Evolutionary conservation across 805 yeast species (phyloP).

Genomic region (Nakazawaea peltata): DNA sequence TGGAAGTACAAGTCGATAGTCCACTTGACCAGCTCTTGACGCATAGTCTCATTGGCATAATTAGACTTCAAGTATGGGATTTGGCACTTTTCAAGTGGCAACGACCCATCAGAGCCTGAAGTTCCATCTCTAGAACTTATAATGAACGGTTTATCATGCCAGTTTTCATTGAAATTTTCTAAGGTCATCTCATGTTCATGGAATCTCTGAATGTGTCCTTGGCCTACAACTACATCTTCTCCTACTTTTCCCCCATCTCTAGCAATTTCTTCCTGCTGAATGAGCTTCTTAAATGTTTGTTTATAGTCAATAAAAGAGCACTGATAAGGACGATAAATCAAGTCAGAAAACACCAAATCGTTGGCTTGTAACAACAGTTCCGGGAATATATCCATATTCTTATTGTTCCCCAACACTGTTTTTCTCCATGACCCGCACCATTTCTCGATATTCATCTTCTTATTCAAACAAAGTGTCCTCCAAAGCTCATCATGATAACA

Average conservation of each 20-base stretch:
- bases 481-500: conserved; percentile 74
- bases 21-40: conserved; percentile 88
- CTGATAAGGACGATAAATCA: conserved; percentile 77
- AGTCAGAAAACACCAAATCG: conserved; percentile 59
- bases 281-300: conserved; percentile 36
- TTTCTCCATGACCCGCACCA: conserved; percentile 86
- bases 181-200: conserved; percentile 33
- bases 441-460: conserved; percentile 17
- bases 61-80: conserved; percentile 32
- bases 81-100: conserved; percentile 60
- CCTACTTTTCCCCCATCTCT: conserved; percentile 13
- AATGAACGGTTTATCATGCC: conserved; percentile 60
- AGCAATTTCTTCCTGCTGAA: conserved; percentile 26
- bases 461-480: conserved; percentile 48
- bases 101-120: too few relatives aligned
- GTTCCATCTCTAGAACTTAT: conserved; percentile 25
- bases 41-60: conserved; percentile 56
- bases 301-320: conserved; percentile 64
- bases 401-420: conserved; percentile 37
- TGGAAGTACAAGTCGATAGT: conserved; percentile 49
- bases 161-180: conserved; percentile 32
- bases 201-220: conserved; percentile 43
- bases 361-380: conserved; percentile 40
- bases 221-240: conserved; percentile 12
- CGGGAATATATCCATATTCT: conserved; percentile 17